Base-by-base conservation (phyloP, 768 basidiomycete species). In the Hemileccinum impolitum region DNA sequence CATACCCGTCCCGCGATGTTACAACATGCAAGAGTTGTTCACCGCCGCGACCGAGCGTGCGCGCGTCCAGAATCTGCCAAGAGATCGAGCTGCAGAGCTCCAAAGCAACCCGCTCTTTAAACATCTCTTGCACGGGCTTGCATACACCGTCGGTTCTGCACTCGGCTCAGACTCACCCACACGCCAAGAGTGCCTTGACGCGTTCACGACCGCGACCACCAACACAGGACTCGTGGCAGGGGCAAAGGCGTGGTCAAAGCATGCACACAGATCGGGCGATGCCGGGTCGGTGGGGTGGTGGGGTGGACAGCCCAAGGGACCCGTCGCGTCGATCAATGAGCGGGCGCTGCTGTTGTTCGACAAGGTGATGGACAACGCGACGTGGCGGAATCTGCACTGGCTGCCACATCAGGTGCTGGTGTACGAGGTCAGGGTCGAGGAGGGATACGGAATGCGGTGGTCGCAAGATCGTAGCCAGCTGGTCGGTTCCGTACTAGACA, bases 401-500 rank as follows among this genome's bases (percentile, higher is more conserved):
- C 61, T 85, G 3, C 82, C 84, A 3, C 82, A 83, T 57, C 69
- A 72, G 36, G 69, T 84, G 15, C 60, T 85, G 49, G 81, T 84
- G 23, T 85, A 84, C 56, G 83, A 85, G 57, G 73, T 75, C 7
- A 68, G 83, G 47, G 76, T 82, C 18, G 55, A 65, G 5, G 80
- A 79, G 47, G 83, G 83, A 0, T 85, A 84, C 66, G 83, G 83
- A 1, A 80, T 84, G 81, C 70, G 83, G 12, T 84, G 82, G 82
- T 77, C 80, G 2, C 81, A 77, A 59, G 72, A 81, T 61, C 64
- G 63, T 19, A 62, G 62, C 41, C 52, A 44, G 6, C 6, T n/a
- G n/a, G n/a, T 3, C 6, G 21, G 35, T 18, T 15, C 18, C 3
- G 30, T 32, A n/a, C n/a, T n/a, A n/a, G 46, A 44, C 41, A 46